phyloP scores from a whole-genome alignment of 2,329 filamentous ascomycete genomes.

The Fusarium nanum region DNA sequence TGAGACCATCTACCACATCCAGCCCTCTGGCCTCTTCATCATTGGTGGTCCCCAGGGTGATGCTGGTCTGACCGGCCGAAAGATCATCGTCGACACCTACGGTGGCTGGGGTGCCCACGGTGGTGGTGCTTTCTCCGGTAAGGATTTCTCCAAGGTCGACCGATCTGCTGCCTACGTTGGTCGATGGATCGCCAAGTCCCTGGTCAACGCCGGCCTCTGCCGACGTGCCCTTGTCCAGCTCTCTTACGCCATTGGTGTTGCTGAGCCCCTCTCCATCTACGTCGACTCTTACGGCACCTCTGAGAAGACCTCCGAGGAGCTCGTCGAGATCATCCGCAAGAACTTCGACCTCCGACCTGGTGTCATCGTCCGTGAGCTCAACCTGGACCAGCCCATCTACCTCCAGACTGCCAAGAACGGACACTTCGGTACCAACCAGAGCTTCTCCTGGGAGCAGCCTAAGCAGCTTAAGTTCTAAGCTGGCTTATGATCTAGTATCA shows the following conservation, averaged over 20 bases:
- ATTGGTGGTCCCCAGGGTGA: conserved; percentile 99
- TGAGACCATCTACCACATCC: conserved; percentile 96
- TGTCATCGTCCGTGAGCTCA: conserved; percentile 98
- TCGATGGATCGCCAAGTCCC: conserved; percentile 99
- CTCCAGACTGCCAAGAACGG: conserved; percentile 99
- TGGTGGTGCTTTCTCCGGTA: conserved; percentile 99
- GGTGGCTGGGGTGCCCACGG: conserved; percentile 99
- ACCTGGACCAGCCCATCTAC: conserved; percentile 97
- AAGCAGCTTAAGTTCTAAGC: conserved; percentile 91
- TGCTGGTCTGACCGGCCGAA: conserved; percentile 96
- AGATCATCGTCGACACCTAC: conserved; percentile 99
- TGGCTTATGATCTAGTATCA: conserved; percentile 29
- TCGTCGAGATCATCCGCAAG: conserved; percentile 91
- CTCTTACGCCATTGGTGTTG: conserved; percentile 98
- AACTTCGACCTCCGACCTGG: conserved; percentile 99
- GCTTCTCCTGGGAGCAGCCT: conserved; percentile 98
- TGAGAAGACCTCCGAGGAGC: conserved; percentile 86
- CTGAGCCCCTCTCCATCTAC: conserved; percentile 97
- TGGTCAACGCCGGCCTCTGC: conserved; percentile 87
- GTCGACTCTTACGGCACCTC: conserved; percentile 98
- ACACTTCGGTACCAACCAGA: conserved; percentile 97
- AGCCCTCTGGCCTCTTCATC: conserved; percentile 98
- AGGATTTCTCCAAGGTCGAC: conserved; percentile 99
- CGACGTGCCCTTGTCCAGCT: conserved; percentile 96
- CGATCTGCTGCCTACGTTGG: conserved; percentile 96